Base-by-base conservation (phyloP, 129 eudicot species). In the Lactuca saligna region DNA sequence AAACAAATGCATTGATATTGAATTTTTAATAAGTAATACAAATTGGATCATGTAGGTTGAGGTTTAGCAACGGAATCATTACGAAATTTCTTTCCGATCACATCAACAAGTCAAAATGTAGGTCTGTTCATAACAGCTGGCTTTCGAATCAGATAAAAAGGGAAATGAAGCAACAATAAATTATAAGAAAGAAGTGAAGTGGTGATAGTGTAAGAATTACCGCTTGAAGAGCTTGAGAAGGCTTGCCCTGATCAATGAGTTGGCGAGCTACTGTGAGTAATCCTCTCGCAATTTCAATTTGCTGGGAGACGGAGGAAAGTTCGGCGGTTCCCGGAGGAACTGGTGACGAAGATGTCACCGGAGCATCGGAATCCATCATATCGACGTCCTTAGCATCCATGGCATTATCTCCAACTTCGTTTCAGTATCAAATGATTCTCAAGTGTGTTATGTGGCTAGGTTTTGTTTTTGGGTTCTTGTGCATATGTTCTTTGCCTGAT, bases 221-320 rank as follows among this genome's bases (percentile, higher is more conserved):
- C 82, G 97, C 94, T 64, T 86, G 91, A 25, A 90, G 94, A 68
- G 97, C 88, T 65, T 86, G 85, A 6, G 91, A 80, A 80, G 94
- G 97, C 44, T 86, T 75, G 49, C 94, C 91, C 67, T 86, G 88
- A 70, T 90, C 85, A 66, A 90, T 61, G 69, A 82, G 81, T 35
- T 80, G 93, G 49, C 97, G 90, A 78, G 97, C 93, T 69, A 81
- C 55, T 20, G 78, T 54, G 20, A 88, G 83, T 64, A 88, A 74
- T 35, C 72, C 80, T 78, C 81, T 75, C 5, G 75, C 81, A 34
- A 73, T 82, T 42, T 85, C 83, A 67, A 68, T 29, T 38, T 54
- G 74, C 15, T 57, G 65, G 34, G 79, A 54, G 9, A 44, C 29
- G 46, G 70, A 51, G 49, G 83, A 17, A 17, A 68, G 79, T 20